phyloP scores from a whole-genome alignment of 2,329 filamentous ascomycete genomes.

The Phoma sp. region DNA sequence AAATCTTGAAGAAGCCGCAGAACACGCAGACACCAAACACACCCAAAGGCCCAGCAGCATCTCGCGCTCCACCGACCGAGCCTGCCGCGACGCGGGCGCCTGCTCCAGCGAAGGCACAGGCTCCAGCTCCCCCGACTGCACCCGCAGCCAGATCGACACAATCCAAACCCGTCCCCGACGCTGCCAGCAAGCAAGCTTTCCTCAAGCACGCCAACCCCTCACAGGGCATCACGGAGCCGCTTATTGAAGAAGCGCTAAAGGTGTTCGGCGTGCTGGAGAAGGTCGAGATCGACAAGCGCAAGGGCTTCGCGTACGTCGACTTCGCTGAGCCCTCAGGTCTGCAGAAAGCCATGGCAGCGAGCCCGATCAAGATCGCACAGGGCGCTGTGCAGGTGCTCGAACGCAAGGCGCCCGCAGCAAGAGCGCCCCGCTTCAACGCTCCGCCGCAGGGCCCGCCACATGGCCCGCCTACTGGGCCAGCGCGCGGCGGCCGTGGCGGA shows the following conservation, averaged over 20 bases:
- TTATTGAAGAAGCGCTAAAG: constrained; percentile 76
- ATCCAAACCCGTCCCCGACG: constrained; percentile 31
- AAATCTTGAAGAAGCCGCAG: constrained; percentile 50
- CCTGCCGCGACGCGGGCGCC: constrained; percentile 33
- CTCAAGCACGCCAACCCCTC: constrained; percentile 73
- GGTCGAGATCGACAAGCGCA: constrained; percentile 92
- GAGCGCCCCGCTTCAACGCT: constrained; percentile 36
- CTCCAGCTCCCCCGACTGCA: constrained; percentile 19
- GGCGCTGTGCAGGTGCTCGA: constrained; percentile 88
- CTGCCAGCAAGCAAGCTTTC: constrained; percentile 60
- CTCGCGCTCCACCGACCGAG: constrained; percentile 37
- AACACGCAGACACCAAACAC: constrained; percentile 27
- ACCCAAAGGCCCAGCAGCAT: constrained; percentile 41
- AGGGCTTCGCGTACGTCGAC: constrained; percentile 92
- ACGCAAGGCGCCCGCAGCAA: constrained; percentile 64
- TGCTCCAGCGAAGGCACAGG: constrained; percentile 24
- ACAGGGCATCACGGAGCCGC: constrained; percentile 85
- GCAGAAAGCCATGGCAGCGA: constrained; percentile 79
- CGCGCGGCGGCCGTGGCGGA: constrained; percentile 40
- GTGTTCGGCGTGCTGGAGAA: constrained; percentile 75
- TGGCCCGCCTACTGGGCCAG: constrained; percentile 38
- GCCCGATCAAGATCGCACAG: constrained; percentile 81
- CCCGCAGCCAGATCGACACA: constrained; percentile 23
- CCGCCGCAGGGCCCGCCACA: constrained; percentile 36
- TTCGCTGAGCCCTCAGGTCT: constrained; percentile 77